Conservation (phyloP, 371 early-diverging fungal species). For the Chytridiales sp. region DNA sequence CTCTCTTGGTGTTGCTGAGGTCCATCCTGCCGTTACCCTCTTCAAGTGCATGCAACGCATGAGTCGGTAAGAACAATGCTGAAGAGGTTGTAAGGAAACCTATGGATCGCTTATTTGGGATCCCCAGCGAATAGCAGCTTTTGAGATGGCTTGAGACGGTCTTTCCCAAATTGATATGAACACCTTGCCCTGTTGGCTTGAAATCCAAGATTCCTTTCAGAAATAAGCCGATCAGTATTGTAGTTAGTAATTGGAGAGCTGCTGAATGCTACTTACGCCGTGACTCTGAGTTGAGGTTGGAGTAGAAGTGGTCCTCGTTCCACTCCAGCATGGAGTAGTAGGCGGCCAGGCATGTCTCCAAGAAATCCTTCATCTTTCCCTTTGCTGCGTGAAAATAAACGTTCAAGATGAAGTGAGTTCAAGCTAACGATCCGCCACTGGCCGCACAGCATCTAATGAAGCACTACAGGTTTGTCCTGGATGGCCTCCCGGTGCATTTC, state of each 20-base stretch:
- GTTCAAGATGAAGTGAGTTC: no score
- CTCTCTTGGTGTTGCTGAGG: no score
- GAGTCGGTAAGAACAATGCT: constrained; percentile 51
- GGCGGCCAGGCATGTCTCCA: constrained; percentile 76
- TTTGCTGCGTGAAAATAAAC: no score
- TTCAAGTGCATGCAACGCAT: background rate
- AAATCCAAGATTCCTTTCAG: constrained; percentile 58
- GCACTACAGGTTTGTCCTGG: constrained; percentile 90
- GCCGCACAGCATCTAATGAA: no score
- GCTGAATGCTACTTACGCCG: constrained; percentile 39
- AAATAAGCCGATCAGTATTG: no score
- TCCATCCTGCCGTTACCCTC: background rate
- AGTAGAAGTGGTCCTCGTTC: constrained; percentile 78
- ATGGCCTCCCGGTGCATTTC: constrained; percentile 94
- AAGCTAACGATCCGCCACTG: no score
- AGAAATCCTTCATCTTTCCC: constrained; percentile 78
- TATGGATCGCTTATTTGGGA: constrained; percentile 68
- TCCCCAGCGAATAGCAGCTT: constrained; percentile 70
- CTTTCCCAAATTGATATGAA: constrained; percentile 71
- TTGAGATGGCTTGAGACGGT: constrained; percentile 72
- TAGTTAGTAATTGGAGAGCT: no score
- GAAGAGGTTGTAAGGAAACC: constrained; percentile 81
- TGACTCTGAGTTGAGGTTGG: constrained; percentile 71
- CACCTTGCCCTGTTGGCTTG: constrained; percentile 68
- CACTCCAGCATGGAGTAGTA: constrained; percentile 75